Evolutionary conservation across 495 filamentous ascomycete species (phyloP), one percentile per base, ranked within the genome.

Genomic region (Talaromyces proteolyticus): DNA sequence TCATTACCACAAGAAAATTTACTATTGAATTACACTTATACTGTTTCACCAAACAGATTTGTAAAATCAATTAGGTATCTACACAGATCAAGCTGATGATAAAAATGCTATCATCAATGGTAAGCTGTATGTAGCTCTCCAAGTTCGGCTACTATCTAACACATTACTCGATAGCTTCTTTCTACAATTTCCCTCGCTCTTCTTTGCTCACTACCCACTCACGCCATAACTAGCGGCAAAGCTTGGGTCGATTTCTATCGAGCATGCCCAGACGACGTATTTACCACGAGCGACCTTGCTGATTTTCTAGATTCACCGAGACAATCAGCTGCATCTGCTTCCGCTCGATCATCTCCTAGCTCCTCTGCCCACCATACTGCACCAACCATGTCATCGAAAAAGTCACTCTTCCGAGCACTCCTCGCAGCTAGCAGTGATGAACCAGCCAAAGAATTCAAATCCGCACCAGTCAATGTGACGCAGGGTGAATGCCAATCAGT

Each of bases 201-300:
- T 4, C 23, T 42, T 8, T 39, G 16, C 47, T 54, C 56, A 41
- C 44, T 50, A 17, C 42, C 64, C 34, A 55, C 65, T 17, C 44
- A 50, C 16, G 63, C 68, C 36, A 37, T 53, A 14, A 62, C 47
- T 22, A 56, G 57, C 11, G 65, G 62, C 16, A 57, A 62, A 17
- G 51, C 69, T 29, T 64, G 59, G 59, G 61, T 68, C 54, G 63
- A 61, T 45, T 73, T 69, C 65, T 67, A 65, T 47, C 61, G 66
- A 6, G 53, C 34, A 44, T 73, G 69, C 25, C 67, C 66, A 2
- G 52, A 51, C 39, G 60, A 65, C 1, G 25, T 55, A 20, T 56
- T 57, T 44, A 43, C 51, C 42, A 54, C 57, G 19, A 25, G 36
- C 19, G 42, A 39, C 11, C 3, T 45, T 17, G 24, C 34, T 17